Percentiles rank a stretch among this genome's conserved stretches.
Evolutionary conservation across 768 basidiomycete species (phyloP).

Genomic region (Amanita exitialis): DNA sequence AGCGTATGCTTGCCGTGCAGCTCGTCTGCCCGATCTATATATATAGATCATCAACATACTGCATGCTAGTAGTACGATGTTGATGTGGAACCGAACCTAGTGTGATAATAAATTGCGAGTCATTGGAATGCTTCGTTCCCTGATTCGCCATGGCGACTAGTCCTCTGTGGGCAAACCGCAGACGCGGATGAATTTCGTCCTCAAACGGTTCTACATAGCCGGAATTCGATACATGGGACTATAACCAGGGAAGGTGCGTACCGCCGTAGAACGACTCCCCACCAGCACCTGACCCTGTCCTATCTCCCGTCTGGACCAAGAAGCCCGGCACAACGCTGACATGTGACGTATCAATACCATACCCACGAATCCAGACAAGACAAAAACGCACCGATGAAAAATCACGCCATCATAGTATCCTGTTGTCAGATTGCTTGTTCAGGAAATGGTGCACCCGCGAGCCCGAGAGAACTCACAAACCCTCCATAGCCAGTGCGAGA

Average conservation of each 20-base stretch:
- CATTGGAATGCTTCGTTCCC: slow-evolving; percentile 80
- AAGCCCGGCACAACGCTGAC: slow-evolving; percentile 80
- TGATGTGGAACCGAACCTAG: slow-evolving; percentile 42
- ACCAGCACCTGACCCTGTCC: slow-evolving; percentile 81
- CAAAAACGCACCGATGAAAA: slow-evolving; percentile 65
- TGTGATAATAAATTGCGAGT: slow-evolving; percentile 93
- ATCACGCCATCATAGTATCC: slow-evolving; percentile 96
- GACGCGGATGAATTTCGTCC: slow-evolving; percentile 88
- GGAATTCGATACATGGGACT: background rate
- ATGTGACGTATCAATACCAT: background rate
- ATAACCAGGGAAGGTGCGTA: slow-evolving; percentile 11
- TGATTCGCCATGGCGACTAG: slow-evolving; percentile 92
- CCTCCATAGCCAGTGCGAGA: slow-evolving; percentile 81
- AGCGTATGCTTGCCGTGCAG: slow-evolving; percentile 91
- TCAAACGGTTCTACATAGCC: slow-evolving; percentile 68
- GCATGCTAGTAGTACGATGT: background rate
- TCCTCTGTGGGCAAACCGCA: slow-evolving; percentile 85
- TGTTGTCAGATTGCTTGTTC: slow-evolving; percentile 19
- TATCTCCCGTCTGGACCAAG: slow-evolving; percentile 92
- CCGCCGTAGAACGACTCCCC: slow-evolving; percentile 97
- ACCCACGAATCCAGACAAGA: background rate
- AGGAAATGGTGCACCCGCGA: slow-evolving; percentile 8
- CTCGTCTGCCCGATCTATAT: slow-evolving; percentile 79
- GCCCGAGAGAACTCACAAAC: slow-evolving; percentile 35
- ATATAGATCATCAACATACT: slow-evolving; percentile 16